Conservation (phyloP, 805 yeast genomes). For the Teunomyces aglyptinius region DNA sequence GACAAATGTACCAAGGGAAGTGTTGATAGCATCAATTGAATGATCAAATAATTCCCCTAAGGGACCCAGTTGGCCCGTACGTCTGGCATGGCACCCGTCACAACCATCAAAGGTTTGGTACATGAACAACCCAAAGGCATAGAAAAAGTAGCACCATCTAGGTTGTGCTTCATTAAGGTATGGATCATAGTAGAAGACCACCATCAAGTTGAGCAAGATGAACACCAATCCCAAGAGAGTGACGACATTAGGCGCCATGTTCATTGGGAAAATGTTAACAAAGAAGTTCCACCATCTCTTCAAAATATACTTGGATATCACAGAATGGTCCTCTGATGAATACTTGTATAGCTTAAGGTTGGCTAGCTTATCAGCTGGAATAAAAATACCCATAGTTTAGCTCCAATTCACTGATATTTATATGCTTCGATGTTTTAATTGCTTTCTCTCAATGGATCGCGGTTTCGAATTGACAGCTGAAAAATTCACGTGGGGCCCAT, state of each 20-base stretch:
- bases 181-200: constrained; percentile 75
- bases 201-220: constrained; percentile 58
- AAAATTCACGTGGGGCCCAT: constrained; percentile 1
- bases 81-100: constrained; percentile 93
- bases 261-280: constrained; percentile 71
- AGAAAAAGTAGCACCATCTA: constrained; percentile 69
- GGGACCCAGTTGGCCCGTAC: constrained; percentile 94
- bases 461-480: not conserved
- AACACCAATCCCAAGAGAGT: constrained; percentile 78
- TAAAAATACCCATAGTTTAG: constrained; percentile 58
- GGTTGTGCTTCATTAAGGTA: constrained; percentile 59
- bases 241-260: constrained; percentile 92
- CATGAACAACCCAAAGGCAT: constrained; percentile 80
- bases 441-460: not conserved
- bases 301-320: constrained; percentile 68
- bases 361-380: constrained; percentile 51
- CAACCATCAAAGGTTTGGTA: constrained; percentile 96
- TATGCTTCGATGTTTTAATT: not conserved
- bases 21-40: constrained; percentile 70
- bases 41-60: constrained; percentile 94
- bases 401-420: not conserved
- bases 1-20: constrained; percentile 73
- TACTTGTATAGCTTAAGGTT: constrained; percentile 62
- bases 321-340: constrained; percentile 77
- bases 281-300: constrained; percentile 81